These are phyloP conservation scores for Priceomyces medius DNA, from an alignment of 805 yeast species.

Conservation along the genomic window DNA sequence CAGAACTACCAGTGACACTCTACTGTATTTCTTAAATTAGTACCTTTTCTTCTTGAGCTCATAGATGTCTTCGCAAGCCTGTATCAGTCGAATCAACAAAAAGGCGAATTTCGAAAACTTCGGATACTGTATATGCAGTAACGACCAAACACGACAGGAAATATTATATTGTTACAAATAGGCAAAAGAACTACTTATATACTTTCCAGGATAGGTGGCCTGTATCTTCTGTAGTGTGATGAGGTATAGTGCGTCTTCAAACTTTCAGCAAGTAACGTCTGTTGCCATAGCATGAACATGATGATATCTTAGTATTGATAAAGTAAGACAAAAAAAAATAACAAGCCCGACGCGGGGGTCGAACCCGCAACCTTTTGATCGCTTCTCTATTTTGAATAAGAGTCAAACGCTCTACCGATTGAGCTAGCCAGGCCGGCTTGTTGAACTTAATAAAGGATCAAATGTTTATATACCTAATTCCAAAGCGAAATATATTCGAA, in stretches of 20 bases:
- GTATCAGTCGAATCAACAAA: background rate
- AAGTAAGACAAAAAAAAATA: conserved; percentile 1
- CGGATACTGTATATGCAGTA: too few relatives aligned
- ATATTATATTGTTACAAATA: too few relatives aligned
- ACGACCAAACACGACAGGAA: too few relatives aligned
- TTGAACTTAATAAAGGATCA: background rate
- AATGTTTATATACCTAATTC: background rate
- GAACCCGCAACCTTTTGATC: conserved; percentile 15
- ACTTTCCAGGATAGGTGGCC: too few relatives aligned
- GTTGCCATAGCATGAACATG: too few relatives aligned
- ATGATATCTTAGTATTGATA: too few relatives aligned
- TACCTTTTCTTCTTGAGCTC: background rate
- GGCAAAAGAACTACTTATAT: too few relatives aligned
- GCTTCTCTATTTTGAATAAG: conserved; percentile 11
- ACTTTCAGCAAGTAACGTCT: too few relatives aligned
- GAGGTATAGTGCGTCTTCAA: too few relatives aligned
- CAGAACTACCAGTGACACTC: background rate
- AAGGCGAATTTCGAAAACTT: background rate
- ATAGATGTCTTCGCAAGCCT: background rate
- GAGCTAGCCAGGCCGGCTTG: conserved; percentile 13
- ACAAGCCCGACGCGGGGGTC: conserved; percentile 14
- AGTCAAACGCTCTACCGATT: conserved; percentile 15
- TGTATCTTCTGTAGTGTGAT: too few relatives aligned
- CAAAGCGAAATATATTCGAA: background rate
- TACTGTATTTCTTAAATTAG: background rate